These are phyloP conservation scores for Avena atlantica DNA, from an alignment of 176 grass and related monocot genomes.

Conservation along the genomic window DNA sequence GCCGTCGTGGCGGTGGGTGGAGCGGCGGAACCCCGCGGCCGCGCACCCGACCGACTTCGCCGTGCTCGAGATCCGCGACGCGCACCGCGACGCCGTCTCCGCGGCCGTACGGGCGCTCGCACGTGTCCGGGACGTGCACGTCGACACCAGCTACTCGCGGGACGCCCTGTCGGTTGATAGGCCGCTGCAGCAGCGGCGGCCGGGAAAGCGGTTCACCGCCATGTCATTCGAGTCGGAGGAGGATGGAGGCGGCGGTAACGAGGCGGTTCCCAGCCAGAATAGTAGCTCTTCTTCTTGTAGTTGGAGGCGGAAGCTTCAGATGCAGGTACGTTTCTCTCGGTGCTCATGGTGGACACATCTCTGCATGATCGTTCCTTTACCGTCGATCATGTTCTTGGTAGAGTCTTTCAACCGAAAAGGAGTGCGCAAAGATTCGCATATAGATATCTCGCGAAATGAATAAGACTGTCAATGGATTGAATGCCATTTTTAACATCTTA, in stretches of 20 bases:
- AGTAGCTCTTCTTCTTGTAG: slow-evolving; percentile 58
- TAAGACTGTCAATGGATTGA: too few relatives aligned
- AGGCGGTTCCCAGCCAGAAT: slow-evolving; percentile 6
- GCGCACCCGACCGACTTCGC: slow-evolving; percentile 89
- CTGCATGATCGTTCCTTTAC: slow-evolving; percentile 11
- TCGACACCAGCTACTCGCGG: slow-evolving; percentile 68
- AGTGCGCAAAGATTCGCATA: neutral
- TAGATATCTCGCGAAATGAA: neutral
- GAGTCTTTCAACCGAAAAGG: neutral
- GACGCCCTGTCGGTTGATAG: slow-evolving; percentile 57
- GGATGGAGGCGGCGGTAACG: slow-evolving; percentile 28
- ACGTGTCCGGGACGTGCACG: slow-evolving; percentile 75
- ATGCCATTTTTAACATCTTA: neutral
- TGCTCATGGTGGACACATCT: neutral
- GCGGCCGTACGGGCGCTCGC: slow-evolving; percentile 54
- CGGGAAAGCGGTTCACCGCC: slow-evolving; percentile 81
- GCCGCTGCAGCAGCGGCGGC: neutral
- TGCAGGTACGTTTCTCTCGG: slow-evolving; percentile 50
- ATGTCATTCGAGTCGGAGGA: slow-evolving; percentile 78
- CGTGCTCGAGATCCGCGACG: slow-evolving; percentile 67
- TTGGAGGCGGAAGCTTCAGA: slow-evolving; percentile 73
- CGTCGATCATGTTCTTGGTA: neutral
- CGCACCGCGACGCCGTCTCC: slow-evolving; percentile 46
- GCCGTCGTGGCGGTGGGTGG: slow-evolving; percentile 74
- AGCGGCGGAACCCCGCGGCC: slow-evolving; percentile 74